Evolutionary conservation across 202 grass and related monocot species (phyloP), one percentile per base, ranked within the genome.

Genomic region (Zoysia matrella): DNA sequence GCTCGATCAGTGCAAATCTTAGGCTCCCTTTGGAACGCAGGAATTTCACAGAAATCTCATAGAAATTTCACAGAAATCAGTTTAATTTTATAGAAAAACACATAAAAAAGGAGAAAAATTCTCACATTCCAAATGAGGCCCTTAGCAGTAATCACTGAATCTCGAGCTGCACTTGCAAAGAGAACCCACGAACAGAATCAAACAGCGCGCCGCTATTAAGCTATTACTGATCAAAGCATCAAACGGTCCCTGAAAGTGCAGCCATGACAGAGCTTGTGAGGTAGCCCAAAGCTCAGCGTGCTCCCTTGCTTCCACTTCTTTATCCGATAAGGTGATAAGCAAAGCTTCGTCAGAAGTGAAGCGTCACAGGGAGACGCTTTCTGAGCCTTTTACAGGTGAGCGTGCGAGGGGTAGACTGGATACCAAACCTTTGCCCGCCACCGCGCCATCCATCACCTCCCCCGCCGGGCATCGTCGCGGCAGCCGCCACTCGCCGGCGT

Each of bases 341-440:
- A 75, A 84, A 84, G 71, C 82, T 85, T 84, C 60, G 53, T 78
- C 41, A 4, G 11, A 4, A 3, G 8, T 11, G 71, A 52, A n/a
- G 12, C 65, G 15, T 78, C 83, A 11, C 11, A n/a, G 8, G 9
- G 4, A 48, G 57, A 82, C 72, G 79, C 72, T 54, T 76, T 46
- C 53, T 75, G 48, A 16, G 50, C 13, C 66, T 61, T 60, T 5
- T n/a, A 7, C 52, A 14, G 18, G 43, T 40, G 65, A 85, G 87
- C 60, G 16, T 53, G 53, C 53, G 55, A 76, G 87, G 45, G 16
- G 4, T 5, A 47, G 13, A 1, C 10, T 78, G 67, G 88, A 89
- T 86, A 63, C 83, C 88, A 89, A 89, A 69, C 78, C 79, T 74
- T 73, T 30, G 53, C 75, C 75, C 39, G 11, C 40, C 22, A 12